Conservation (phyloP, 179 eudicot genomes). For the Heliamphora pulchella region DNA sequence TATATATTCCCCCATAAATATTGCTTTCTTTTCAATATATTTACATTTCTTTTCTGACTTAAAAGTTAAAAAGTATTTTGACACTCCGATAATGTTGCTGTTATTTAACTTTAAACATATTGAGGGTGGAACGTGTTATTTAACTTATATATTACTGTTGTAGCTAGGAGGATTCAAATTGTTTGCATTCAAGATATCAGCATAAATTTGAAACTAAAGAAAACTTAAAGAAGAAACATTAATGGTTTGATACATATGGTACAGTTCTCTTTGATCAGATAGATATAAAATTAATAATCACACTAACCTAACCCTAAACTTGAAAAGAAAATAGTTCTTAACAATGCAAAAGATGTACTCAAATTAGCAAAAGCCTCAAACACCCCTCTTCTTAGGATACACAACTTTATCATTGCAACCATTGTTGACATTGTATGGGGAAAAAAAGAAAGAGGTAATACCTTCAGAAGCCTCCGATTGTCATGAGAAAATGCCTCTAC, state of each 20-base stretch:
- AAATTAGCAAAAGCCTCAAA: background rate
- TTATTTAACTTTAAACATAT: background rate
- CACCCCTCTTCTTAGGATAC: too few species aligned
- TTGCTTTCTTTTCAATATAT: background rate
- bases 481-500: slow-evolving; percentile 36
- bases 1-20: background rate
- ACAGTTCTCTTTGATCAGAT: background rate
- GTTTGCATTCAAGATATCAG: background rate
- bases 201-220: background rate
- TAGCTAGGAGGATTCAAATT: background rate
- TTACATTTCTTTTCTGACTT: background rate
- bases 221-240: background rate
- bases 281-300: background rate
- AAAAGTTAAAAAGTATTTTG: background rate
- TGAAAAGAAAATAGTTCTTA: slow-evolving; percentile 8
- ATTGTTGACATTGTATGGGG: background rate
- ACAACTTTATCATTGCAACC: background rate
- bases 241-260: background rate
- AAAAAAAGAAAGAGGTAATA: slow-evolving; percentile 11
- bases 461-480: slow-evolving; percentile 33
- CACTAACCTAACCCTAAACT: background rate
- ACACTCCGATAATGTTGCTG: background rate
- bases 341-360: background rate
- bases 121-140: background rate
- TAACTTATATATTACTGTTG: background rate